These are phyloP conservation scores for Barbarea vulgaris DNA, from an alignment of 345 rosid genomes.

Conservation along the genomic window DNA sequence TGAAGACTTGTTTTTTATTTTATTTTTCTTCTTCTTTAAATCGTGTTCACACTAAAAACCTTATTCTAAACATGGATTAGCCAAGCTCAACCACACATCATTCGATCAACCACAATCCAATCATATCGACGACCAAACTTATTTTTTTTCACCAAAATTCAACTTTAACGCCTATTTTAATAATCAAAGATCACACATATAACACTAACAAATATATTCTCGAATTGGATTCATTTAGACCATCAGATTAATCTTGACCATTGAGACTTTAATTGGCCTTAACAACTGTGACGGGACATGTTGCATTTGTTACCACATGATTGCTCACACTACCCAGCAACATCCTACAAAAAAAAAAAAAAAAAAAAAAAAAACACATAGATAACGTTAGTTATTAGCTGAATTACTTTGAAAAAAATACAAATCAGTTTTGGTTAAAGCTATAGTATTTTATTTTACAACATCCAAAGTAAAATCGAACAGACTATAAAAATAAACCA, in stretches of 20 bases:
- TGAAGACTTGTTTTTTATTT: too few species aligned
- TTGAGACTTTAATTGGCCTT: constrained; percentile 43
- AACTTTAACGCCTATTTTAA: background rate
- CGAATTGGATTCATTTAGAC: background rate
- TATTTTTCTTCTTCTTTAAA: too few species aligned
- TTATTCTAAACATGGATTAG: background rate
- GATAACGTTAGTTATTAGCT: background rate
- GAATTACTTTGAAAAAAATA: background rate
- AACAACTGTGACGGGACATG: constrained; percentile 83
- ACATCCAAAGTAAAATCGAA: background rate
- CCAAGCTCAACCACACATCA: background rate
- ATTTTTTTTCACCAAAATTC: background rate
- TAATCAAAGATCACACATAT: background rate
- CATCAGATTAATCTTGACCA: background rate
- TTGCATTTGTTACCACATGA: constrained; percentile 65
- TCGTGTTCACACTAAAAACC: background rate
- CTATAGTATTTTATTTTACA: too few species aligned
- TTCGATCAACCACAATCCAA: background rate
- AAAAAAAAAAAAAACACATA: background rate
- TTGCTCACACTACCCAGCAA: constrained; percentile 83
- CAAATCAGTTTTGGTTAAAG: background rate
- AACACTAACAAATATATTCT: too few species aligned
- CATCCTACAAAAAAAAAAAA: constrained; percentile 61
- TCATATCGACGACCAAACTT: background rate
- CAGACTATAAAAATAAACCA: background rate